phyloP scores from a whole-genome alignment of 139 green algal species.

The Edaphochlamys debaryana region DNA sequence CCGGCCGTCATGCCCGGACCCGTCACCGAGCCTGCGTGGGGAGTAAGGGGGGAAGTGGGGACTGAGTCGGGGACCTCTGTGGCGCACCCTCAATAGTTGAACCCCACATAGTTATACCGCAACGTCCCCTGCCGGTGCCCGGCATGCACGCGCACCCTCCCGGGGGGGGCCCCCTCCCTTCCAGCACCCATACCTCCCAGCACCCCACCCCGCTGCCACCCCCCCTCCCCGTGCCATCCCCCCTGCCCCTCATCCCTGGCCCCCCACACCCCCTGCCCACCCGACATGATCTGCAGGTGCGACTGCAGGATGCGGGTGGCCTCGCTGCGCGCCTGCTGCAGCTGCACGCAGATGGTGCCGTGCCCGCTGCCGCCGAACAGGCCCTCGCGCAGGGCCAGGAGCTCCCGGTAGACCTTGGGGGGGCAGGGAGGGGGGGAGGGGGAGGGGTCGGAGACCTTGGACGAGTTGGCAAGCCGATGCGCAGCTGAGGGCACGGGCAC shows the following conservation, averaged over 20 bases:
- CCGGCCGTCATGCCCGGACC: too few species aligned
- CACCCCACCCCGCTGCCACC: too few species aligned
- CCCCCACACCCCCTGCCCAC: neutral
- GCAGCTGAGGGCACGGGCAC: neutral
- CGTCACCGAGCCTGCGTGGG: neutral
- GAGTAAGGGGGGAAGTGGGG: too few species aligned
- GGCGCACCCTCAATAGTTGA: too few species aligned
- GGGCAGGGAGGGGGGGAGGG: neutral
- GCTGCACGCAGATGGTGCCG: slow-evolving; percentile 22
- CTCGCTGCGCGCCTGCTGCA: slow-evolving; percentile 5
- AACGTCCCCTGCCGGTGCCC: too few species aligned
- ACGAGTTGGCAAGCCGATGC: neutral
- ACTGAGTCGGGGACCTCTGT: too few species aligned
- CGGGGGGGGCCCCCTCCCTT: too few species aligned
- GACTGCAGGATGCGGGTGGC: slow-evolving; percentile 5
- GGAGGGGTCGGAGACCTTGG: neutral
- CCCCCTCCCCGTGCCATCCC: neutral
- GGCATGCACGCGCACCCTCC: neutral
- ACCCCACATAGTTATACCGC: too few species aligned
- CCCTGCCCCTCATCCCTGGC: neutral
- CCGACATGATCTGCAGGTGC: slow-evolving; percentile 29
- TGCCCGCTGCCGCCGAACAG: neutral
- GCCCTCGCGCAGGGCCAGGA: neutral
- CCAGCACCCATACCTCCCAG: neutral
- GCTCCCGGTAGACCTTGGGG: slow-evolving; percentile 13